Evolutionary conservation across 2,329 filamentous ascomycete genomes (phyloP), one percentile per base, ranked within the genome.

Genomic region (Arthrobotrys sphaeroides): DNA sequence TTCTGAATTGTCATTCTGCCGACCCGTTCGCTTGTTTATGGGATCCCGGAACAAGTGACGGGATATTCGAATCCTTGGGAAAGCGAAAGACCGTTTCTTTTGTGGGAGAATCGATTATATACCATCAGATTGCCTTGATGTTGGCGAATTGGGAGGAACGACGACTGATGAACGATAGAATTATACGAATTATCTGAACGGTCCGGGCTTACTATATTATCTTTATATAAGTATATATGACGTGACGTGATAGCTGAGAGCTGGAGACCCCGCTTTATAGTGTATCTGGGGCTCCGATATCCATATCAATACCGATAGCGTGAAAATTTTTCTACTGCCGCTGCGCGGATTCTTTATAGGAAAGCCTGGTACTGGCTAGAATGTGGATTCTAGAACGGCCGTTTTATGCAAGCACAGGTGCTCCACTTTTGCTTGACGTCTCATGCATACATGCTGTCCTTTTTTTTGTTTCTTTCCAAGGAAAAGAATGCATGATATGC

Each of bases 381-480:
- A 12, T 5, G 20, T 49, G 33, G 36, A 61, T 61, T 69, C 65
- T 69, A 69, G 65, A 69, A 69, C 26, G 65, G 65, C 65, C 53
- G 53, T 69, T 69, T 69, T 43, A 61, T 43, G 65, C 53, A 61
- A 22, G 65, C 33, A 18, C 42, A 42, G 26, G 40, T 38, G 47
- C 40, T 36, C 65, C 65, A 60, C 65, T 51, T 64, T 51, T 49
- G 9, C 16, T 64, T n/a, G 28, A 64, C 60, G 42, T 64, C 20
- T n/a, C 31, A 51, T 64, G 60, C 60, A 64, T 51, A 40, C n/a
- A n/a, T n/a, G n/a, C n/a, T n/a, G n/a, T n/a, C n/a, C n/a, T 40
- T 18, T 33, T 42, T 4, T 28, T 22, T 22, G 36, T 49, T 26
- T 16, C 22, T 45, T 62, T 43, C 24, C 59, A 49, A 45, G 59